Base-by-base conservation (phyloP, 129 eudicot species). In the Flaveria brownii region DNA sequence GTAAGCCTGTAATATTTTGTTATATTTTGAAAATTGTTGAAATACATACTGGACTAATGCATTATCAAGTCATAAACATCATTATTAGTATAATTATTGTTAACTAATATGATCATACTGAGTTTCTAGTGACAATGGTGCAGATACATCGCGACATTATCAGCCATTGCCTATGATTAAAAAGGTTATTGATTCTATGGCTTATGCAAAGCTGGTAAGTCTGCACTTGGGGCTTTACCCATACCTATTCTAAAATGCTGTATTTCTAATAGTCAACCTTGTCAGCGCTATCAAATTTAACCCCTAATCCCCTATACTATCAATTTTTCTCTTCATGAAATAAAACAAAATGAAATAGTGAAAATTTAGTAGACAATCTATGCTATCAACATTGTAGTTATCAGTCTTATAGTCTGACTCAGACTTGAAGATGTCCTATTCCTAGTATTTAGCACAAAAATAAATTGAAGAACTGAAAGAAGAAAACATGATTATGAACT, bases 81-180 rank as follows among this genome's bases (percentile, higher is more conserved):
- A 30, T 54, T 30, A 55, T 33, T 57, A 23, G 20, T n/a, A 65
- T 73, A 5, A 25, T 65, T 41, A 11, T 62, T 62, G 23, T 39
- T 64, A 65, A 25, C 49, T n/a, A 56, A 45, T 65, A 54, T 12
- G 16, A 8, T 80, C 18, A 20, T 74, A 33, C 85, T 79, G 68
- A 76, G 47, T 63, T 70, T 13, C 54, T 75, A 15, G 26, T 74
- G 46, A 14, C 72, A 70, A 47, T 83, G 45, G 9, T 82, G 87
- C 92, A 94, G 99, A 94, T 86, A 94, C 99, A 70, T 82, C 99
- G n/a, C 75, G 99, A n/a, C 99, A 94, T 85, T 94, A 88, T 86
- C 87, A 70, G 81, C 89, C 99, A 20, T 55, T 91, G 76, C 90
- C 83, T 33, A 80, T 88, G 81, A 91, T 94, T 26, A 91, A 91